A percentile compares a stretch with the other conserved stretches of the same genome.
phyloP scores from a whole-genome alignment of 306 rosid genomes.

The Ormosia semicastrata region DNA sequence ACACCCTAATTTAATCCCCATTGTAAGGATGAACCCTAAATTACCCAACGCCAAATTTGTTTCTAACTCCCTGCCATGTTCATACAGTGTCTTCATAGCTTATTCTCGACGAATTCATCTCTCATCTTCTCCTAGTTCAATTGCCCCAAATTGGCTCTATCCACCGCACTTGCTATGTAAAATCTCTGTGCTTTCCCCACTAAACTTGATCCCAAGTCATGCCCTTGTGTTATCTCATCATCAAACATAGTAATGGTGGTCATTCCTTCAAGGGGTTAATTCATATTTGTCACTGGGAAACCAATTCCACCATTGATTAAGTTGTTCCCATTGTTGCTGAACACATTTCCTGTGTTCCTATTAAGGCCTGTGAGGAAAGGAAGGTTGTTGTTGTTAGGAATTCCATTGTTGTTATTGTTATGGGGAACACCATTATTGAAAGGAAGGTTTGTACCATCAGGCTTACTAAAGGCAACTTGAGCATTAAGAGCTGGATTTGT shows the following conservation, averaged over 20 bases:
- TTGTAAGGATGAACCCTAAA: too few species aligned
- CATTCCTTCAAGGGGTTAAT: conserved; percentile 52
- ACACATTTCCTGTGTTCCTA: conserved; percentile 48
- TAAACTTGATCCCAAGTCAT: conserved; percentile 72
- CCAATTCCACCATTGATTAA: conserved; percentile 41
- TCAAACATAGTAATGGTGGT: conserved; percentile 81
- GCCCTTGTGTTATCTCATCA: conserved; percentile 76
- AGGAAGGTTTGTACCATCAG: conserved; percentile 55
- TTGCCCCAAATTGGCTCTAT: too few species aligned
- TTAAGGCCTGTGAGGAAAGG: conserved; percentile 87
- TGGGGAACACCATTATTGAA: conserved; percentile 54
- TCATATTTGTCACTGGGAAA: conserved; percentile 44
- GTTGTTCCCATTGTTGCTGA: conserved; percentile 54
- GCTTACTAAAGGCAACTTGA: conserved; percentile 70
- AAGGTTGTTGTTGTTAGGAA: conserved; percentile 70
- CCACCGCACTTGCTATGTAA: conserved; percentile 66
- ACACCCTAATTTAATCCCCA: too few species aligned
- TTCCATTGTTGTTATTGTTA: conserved; percentile 66
- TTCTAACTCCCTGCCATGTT: too few species aligned
- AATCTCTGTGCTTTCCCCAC: conserved; percentile 84
- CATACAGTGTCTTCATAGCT: too few species aligned
- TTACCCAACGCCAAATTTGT: too few species aligned
- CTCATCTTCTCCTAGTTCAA: too few species aligned
- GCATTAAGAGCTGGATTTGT: conserved; percentile 62
- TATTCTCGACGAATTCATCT: too few species aligned